Evolutionary conservation across 2,329 filamentous ascomycete genomes (phyloP).

Genomic region (Aspergillus sp.): DNA sequence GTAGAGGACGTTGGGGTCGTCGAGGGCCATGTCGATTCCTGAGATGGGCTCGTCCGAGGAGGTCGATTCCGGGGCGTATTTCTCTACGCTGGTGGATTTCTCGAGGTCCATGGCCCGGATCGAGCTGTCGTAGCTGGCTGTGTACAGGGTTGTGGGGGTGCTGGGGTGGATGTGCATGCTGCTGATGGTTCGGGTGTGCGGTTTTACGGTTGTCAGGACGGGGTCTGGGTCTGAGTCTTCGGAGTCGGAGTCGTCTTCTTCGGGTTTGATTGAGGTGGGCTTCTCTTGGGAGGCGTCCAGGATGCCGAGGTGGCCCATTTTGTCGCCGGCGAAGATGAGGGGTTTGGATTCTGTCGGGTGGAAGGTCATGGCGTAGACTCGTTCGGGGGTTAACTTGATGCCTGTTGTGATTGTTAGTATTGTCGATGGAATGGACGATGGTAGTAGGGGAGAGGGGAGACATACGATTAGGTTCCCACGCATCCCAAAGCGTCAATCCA

Average conservation of each 20-base stretch:
- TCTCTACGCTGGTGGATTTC: constrained; percentile 75
- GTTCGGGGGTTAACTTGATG: constrained; percentile 87
- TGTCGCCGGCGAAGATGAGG: constrained; percentile 90
- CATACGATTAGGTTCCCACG: constrained; percentile 76
- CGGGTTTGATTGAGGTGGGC: constrained; percentile 54
- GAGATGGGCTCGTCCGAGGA: constrained; percentile 78
- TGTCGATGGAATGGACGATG: background rate
- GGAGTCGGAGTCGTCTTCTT: constrained; percentile 61
- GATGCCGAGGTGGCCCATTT: constrained; percentile 85
- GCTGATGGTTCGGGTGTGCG: constrained; percentile 84
- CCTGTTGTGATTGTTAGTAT: constrained; percentile 50
- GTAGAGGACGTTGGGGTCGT: constrained; percentile 72
- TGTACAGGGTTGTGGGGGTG: constrained; percentile 75
- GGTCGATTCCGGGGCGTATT: constrained; percentile 73
- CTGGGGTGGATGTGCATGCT: constrained; percentile 76
- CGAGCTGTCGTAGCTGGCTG: constrained; percentile 89
- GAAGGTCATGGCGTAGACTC: constrained; percentile 83
- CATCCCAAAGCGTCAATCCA: constrained; percentile 75
- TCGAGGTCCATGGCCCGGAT: constrained; percentile 83
- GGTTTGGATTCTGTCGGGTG: constrained; percentile 86
- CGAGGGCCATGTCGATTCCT: constrained; percentile 74
- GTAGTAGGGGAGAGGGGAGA: constrained; percentile 13
- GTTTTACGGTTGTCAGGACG: constrained; percentile 84
- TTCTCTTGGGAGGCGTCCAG: constrained; percentile 69
- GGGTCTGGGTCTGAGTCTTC: constrained; percentile 71